Base-by-base conservation (phyloP, 768 basidiomycete species). In the Tephrocybe sp. region DNA sequence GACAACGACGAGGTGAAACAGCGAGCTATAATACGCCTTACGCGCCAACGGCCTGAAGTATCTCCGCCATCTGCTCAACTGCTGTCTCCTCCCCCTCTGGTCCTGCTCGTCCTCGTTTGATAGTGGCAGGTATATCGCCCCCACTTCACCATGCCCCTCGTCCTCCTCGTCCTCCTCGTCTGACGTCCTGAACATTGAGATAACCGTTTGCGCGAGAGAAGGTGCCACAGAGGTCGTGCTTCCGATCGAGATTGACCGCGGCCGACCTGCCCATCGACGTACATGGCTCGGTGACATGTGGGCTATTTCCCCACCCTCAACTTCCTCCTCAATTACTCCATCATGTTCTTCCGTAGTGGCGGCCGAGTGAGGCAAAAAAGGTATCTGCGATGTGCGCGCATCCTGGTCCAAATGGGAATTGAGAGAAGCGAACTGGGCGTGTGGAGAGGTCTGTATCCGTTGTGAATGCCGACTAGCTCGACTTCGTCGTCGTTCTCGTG, bases 1-100 rank as follows among this genome's bases (percentile, higher is more conserved):
- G 59, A 92, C 41, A 21, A 87, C 71, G 36, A 83, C 62, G 18
- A 93, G 73, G 64, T 93, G 90, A 48, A 89, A 77, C 23, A 88
- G 65, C 0, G 88, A 71, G 21, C 73, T 66, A 58, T 85, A 88
- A 60, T 91, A 91, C n/a, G 75, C 74, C 53, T 59, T 69, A 53
- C 69, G 71, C 15, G 57, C 48, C 60, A 91, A 51, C 3, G 90
- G 90, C 24, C 80, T 69, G 63, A 87, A 91, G 62, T 92, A 91
- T 53, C 71, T 67, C 26, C 64, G 67, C 80, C 78, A 83, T 47
- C 49, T 21, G 48, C 30, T 9, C 32, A 52, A 37, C 26, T 30
- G 28, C 40, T 46, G 21, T 37, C 30, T 23, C 57, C 61, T 52
- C 46, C 45, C 43, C 14, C 41, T 40, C 33, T 55, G 50, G 10